Evolutionary conservation across 352 stramenopile species (phyloP), one percentile per base, ranked within the genome.

Genomic region (Pythium periplocum): DNA sequence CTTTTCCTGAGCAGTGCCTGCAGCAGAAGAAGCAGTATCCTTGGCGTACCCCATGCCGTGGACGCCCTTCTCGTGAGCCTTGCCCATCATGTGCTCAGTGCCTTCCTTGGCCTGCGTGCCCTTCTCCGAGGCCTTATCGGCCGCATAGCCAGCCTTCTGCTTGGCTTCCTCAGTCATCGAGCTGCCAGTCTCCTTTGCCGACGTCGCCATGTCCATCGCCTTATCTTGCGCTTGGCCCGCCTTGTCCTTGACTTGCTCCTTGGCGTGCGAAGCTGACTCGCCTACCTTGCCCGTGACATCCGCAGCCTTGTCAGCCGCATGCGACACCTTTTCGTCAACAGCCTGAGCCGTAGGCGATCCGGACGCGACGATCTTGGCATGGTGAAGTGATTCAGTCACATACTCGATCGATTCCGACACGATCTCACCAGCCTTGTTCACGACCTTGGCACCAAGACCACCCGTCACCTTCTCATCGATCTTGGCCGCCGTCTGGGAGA

Each of bases 381-480:
- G 78, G 6, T 81, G 56, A 37, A 89, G 59, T 41, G 72, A 81
- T 49, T 87, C 72, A 26, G 71, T 76, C 26, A 87, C 69, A 58
- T 91, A 91, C 35, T 70, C 82, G 26, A 88, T 66, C 33, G 71
- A 79, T 50, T 87, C 75, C 6, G 68, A 62, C 11, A 85, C 72
- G 39, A 87, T 84, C 17, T 78, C 75, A n/a, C 78, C 69, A 34
- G 73, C 73, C 17, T 74, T 83, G 40, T 69, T 49, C 41, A 83
- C 66, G 39, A 83, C 42, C n/a, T 67, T 75, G 33, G 71, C 65
- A 12, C 64, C 80, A 37, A 90, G 55, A 1, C 80, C 80, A 31
- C 79, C 76, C 0, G 76, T 87, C 37, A 90, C 65, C 59, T 85
- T 87, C 35, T 52, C 46, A 49, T 90, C 80, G 11, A 90, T 69